These are phyloP conservation scores for Camellia oleifera DNA, from an alignment of 179 eudicot genomes.

Conservation along the genomic window DNA sequence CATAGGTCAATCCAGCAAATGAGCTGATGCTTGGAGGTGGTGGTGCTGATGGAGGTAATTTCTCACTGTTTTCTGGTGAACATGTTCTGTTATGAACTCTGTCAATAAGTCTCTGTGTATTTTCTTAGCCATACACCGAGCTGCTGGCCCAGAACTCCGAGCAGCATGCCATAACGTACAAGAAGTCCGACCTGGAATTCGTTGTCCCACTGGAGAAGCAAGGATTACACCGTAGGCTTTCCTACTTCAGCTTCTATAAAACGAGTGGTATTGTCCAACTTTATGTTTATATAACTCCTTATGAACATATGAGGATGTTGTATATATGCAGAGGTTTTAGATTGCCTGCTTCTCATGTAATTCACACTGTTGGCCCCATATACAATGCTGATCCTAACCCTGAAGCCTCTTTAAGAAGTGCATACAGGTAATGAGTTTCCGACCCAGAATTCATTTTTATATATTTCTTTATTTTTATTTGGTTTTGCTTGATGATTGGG, in stretches of 20 bases:
- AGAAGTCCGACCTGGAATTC: conserved; percentile 77
- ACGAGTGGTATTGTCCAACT: not conserved
- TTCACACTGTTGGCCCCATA: conserved; percentile 96
- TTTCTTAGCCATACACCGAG: conserved; percentile 72
- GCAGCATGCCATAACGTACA: conserved; percentile 77
- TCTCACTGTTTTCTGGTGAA: not conserved
- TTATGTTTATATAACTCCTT: not conserved
- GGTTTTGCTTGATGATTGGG: too few species aligned
- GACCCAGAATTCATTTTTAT: not conserved
- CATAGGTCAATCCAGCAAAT: conserved; percentile 92
- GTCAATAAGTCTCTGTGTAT: not conserved
- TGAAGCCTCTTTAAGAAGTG: conserved; percentile 54
- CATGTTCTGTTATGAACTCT: conserved; percentile 9
- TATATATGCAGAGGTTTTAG: conserved; percentile 64
- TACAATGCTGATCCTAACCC: conserved; percentile 57
- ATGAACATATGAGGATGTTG: not conserved
- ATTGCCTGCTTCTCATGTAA: conserved; percentile 76
- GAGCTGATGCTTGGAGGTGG: conserved; percentile 96
- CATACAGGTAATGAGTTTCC: conserved; percentile 54
- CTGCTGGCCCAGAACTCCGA: conserved; percentile 80
- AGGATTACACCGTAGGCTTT: conserved; percentile 73
- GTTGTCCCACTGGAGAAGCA: conserved; percentile 97
- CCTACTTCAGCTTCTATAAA: not conserved
- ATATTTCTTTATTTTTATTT: not conserved
- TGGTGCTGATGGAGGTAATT: conserved; percentile 95